Percentiles rank a stretch among this genome's conserved stretches.
phyloP scores from a whole-genome alignment of 345 rosid species.

The Ailanthus altissimus region DNA sequence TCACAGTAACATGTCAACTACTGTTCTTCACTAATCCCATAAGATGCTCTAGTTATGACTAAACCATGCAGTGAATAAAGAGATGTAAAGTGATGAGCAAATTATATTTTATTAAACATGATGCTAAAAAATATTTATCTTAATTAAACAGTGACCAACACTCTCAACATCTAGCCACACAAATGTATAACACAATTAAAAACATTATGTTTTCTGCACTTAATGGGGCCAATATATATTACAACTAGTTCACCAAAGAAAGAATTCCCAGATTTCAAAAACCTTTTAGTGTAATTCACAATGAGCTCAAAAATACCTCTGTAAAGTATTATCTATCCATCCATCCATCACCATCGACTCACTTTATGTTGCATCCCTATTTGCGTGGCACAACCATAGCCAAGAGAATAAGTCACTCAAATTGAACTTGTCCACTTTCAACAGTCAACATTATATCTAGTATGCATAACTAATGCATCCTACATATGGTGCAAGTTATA shows the following conservation, averaged over 20 bases:
- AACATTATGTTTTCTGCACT: not conserved
- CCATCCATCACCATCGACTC: not conserved
- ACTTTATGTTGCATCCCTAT: not conserved
- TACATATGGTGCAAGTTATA: not conserved
- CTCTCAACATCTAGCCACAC: not conserved
- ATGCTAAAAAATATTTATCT: not conserved
- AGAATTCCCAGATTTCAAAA: no score
- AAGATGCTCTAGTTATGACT: not conserved
- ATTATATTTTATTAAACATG: not conserved
- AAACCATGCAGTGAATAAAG: not conserved
- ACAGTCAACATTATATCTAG: not conserved
- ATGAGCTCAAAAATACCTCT: no score
- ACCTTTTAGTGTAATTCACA: no score
- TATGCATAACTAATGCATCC: not conserved
- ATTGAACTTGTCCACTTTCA: not conserved
- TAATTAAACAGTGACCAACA: not conserved
- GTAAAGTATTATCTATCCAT: not conserved
- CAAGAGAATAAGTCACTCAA: not conserved
- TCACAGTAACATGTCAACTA: not conserved
- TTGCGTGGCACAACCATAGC: not conserved
- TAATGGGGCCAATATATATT: not conserved
- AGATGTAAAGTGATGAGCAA: not conserved
- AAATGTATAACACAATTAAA: not conserved
- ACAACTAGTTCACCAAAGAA: no score
- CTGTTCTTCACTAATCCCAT: not conserved